A percentile compares a stretch with the other conserved stretches of the same genome.
Evolutionary conservation across 495 filamentous ascomycete species (phyloP).

Genomic region (Hypoxylon rickii): DNA sequence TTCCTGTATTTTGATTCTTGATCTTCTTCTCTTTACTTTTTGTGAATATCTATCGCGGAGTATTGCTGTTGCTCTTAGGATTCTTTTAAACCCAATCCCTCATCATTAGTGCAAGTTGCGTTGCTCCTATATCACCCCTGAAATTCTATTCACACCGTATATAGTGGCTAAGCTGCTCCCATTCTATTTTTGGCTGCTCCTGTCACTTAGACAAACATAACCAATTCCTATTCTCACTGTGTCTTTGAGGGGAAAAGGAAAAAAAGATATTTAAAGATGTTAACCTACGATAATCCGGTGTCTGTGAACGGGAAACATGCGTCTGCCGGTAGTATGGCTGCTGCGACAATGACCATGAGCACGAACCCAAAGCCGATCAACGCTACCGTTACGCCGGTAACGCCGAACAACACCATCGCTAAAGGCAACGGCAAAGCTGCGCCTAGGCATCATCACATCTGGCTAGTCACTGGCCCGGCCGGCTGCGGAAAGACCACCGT

Average conservation of each 20-base stretch:
- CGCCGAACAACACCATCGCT: constrained; percentile 35
- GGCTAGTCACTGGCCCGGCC: constrained; percentile 95
- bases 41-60: constrained; percentile 12
- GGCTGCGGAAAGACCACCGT: constrained; percentile 97
- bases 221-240: not conserved
- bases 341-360: constrained; percentile 39
- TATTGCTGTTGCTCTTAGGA: no score
- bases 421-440: constrained; percentile 27
- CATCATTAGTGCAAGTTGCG: constrained; percentile 11
- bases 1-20: constrained; percentile 29
- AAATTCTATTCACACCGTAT: constrained; percentile 1
- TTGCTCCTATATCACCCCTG: constrained; percentile 11
- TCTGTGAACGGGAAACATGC: constrained; percentile 44
- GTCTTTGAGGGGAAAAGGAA: not conserved
- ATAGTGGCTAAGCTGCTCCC: constrained; percentile 3
- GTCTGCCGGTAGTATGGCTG: constrained; percentile 39
- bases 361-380: constrained; percentile 42
- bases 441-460: constrained; percentile 75
- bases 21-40: constrained; percentile 11
- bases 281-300: constrained; percentile 48
- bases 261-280: constrained; percentile 37
- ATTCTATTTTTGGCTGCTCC: not conserved
- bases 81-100: constrained; percentile 1
- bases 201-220: no score
- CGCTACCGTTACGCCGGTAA: constrained; percentile 34